Evolutionary conservation across 129 eudicot species (phyloP), one percentile per base, ranked within the genome.

Genomic region (Centaurea solstitialis): DNA sequence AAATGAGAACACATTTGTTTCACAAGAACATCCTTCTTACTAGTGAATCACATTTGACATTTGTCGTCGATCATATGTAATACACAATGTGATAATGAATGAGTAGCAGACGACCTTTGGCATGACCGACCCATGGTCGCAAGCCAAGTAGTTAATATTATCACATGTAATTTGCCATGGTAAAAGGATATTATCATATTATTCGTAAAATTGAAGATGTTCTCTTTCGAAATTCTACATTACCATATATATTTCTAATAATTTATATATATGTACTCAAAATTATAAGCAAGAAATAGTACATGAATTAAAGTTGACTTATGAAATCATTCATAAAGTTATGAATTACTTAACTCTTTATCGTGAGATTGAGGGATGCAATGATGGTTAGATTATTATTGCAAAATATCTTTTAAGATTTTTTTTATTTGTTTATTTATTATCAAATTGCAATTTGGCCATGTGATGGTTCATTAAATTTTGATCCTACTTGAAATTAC

Each of bases 401-500:
- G 73, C 50, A 45, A 74, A 65, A 74, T 26, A 80, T 81, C 67
- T 30, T 6, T 30, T 68, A 43, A 43, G 79, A 81, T 73, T 74
- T 74, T 73, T 28, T 80, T 71, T 23, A 41, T 30, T 72, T 11
- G 26, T 40, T 39, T 24, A 6, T 18, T n/a, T 3, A 67, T 74
- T 12, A 81, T 64, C 0, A 73, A 72, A 66, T 65, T 38, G 6
- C 80, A 81, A 81, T 65, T 80, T 74, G 84, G 80, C 80, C 84
- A 81, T 81, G 84, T 81, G 83, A 57, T 65, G 59, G 40, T 33
- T 62, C 80, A 66, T 65, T 81, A 74, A 73, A 38, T 5, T 80
- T 9, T 18, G 78, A 59, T 80, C 62, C 53, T 71, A 71, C 50
- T 33, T 47, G 13, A 37, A 38, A 26, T 40, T 80, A 24, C 68